Conservation (phyloP, 768 basidiomycete species). For the Lactarius indigo region DNA sequence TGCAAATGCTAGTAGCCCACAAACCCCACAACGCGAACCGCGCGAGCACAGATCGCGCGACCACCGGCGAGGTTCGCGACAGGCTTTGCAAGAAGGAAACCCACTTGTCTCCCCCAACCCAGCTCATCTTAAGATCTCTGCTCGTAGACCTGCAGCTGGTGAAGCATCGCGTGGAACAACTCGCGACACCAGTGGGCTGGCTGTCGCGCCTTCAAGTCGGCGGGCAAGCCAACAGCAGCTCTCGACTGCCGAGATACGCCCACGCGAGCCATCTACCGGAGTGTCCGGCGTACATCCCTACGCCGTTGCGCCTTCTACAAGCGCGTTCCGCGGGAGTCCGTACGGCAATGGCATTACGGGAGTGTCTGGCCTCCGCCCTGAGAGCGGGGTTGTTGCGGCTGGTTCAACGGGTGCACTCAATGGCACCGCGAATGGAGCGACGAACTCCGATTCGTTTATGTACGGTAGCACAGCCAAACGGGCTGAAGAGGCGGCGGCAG, state of each 20-base stretch:
- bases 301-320: conserved; percentile 57
- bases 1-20: conserved; percentile 52
- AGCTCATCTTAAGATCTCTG: conserved; percentile 57
- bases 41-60: conserved; percentile 45
- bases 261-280: conserved; percentile 41
- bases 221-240: conserved; percentile 61
- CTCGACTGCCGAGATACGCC: conserved; percentile 31
- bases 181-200: conserved; percentile 56
- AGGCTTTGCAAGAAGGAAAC: conserved; percentile 48
- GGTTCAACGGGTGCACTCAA: conserved; percentile 32
- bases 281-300: conserved; percentile 54
- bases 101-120: conserved; percentile 64
- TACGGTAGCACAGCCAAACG: conserved; percentile 57
- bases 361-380: conserved; percentile 32
- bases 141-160: conserved; percentile 46
- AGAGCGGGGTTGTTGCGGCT: conserved; percentile 35
- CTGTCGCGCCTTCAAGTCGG: conserved; percentile 61
- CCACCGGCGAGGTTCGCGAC: conserved; percentile 51
- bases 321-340: conserved; percentile 49
- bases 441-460: conserved; percentile 57
- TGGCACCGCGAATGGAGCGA: conserved; percentile 36
- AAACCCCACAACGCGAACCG: conserved; percentile 55
- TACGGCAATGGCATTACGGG: conserved; percentile 48
- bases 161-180: conserved; percentile 49
- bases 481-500: conserved; percentile 42